phyloP scores from a whole-genome alignment of 345 rosid species.

The Eucalyptus pauciflora region DNA sequence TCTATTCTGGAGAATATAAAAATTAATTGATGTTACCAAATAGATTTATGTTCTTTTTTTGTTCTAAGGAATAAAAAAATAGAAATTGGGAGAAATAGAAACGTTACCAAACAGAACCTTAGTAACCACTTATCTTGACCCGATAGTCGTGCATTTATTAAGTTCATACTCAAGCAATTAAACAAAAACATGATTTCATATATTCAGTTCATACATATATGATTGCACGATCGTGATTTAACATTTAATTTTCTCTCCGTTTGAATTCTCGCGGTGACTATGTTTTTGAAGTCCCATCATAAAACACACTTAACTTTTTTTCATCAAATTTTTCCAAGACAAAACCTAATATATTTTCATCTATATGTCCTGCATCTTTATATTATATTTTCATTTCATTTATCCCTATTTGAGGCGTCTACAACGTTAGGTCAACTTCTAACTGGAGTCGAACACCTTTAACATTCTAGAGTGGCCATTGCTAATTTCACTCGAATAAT shows the following conservation, averaged over 20 bases:
- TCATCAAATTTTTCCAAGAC: not conserved
- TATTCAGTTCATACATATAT: not conserved
- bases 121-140: not conserved
- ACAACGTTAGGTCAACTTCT: not conserved
- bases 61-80: fast-evolving
- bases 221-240: not conserved
- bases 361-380: not conserved
- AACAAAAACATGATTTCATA: not conserved
- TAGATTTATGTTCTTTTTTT: fast-evolving
- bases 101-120: fast-evolving
- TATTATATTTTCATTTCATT: not conserved
- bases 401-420: not conserved
- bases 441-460: not conserved
- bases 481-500: not conserved
- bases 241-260: not conserved
- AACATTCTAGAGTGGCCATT: not conserved
- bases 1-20: too few species aligned
- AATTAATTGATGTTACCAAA: too few species aligned
- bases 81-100: fast-evolving
- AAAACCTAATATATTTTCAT: not conserved
- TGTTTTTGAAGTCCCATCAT: not conserved
- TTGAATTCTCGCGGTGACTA: fast-evolving
- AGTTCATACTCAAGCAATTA: not conserved
- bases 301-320: not conserved
- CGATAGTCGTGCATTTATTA: fast-evolving